These are phyloP conservation scores for Allium fistulosum DNA, from an alignment of 106 monocot species.

Conservation along the genomic window DNA sequence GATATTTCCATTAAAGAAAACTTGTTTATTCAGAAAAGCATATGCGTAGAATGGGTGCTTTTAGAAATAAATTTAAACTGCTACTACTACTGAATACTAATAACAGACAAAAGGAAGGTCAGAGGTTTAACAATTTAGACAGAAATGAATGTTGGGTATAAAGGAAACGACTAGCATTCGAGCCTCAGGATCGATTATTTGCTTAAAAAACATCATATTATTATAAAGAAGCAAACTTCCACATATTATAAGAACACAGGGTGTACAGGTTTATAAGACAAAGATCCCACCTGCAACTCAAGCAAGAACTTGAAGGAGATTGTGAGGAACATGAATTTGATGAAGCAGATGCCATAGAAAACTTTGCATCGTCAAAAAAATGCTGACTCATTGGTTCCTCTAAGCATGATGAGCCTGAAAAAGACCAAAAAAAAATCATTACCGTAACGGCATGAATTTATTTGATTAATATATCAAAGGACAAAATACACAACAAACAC, in stretches of 20 bases:
- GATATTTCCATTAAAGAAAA: no score
- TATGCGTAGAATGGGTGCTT: no score
- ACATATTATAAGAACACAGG: not conserved
- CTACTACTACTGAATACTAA: no score
- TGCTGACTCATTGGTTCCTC: constrained; percentile 8
- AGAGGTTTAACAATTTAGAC: no score
- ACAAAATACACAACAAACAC: no score
- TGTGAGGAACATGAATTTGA: not conserved
- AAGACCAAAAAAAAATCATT: constrained; percentile 1
- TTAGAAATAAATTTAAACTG: no score
- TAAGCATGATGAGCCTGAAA: constrained; percentile 11
- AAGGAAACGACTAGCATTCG: not conserved
- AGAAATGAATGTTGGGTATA: not conserved
- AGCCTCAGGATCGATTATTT: not conserved
- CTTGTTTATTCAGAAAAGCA: no score
- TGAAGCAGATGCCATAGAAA: not conserved
- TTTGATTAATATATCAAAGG: no score
- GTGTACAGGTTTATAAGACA: not conserved
- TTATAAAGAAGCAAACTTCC: not conserved
- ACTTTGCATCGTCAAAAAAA: constrained; percentile 7
- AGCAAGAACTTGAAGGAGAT: not conserved
- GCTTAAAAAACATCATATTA: not conserved
- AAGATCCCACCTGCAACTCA: not conserved
- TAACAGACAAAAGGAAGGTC: no score
- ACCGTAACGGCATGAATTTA: no score